These are phyloP conservation scores for Apiospora malaysiana DNA, from an alignment of 2,329 filamentous ascomycete species.

Conservation along the genomic window DNA sequence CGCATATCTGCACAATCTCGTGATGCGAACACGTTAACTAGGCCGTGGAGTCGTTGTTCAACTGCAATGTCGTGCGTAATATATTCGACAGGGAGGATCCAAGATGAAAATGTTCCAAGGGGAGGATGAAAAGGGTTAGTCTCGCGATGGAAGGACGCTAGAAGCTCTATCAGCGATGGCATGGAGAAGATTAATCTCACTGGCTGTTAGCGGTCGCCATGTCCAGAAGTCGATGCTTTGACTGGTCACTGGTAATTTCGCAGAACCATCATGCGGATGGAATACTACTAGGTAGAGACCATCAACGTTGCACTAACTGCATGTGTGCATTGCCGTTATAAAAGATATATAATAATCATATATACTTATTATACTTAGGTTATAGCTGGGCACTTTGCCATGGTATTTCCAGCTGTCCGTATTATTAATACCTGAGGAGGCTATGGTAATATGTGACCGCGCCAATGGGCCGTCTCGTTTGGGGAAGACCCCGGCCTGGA, in stretches of 20 bases:
- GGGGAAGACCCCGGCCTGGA: slow-evolving; percentile 19
- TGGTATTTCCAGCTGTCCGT: background rate
- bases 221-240: background rate
- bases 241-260: slow-evolving; percentile 11
- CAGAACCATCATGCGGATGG: slow-evolving; percentile 9
- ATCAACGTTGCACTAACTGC: background rate
- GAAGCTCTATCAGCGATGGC: background rate
- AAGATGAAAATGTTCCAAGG: background rate
- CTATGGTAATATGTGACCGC: background rate
- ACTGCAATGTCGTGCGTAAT: slow-evolving; percentile 10
- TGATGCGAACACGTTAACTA: slow-evolving; percentile 11
- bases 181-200: slow-evolving; percentile 12
- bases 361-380: too few relatives aligned
- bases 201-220: background rate
- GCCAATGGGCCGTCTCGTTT: slow-evolving; percentile 4
- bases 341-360: too few relatives aligned
- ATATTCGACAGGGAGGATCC: slow-evolving; percentile 2
- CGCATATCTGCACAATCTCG: slow-evolving; percentile 7
- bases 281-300: too few relatives aligned
- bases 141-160: slow-evolving; percentile 15
- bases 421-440: background rate
- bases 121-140: background rate
- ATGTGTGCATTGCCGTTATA: too few relatives aligned
- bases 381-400: background rate
- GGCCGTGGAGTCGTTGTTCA: background rate